Conservation (phyloP, 164 flowering plant species). For the Annona cherimola region DNA sequence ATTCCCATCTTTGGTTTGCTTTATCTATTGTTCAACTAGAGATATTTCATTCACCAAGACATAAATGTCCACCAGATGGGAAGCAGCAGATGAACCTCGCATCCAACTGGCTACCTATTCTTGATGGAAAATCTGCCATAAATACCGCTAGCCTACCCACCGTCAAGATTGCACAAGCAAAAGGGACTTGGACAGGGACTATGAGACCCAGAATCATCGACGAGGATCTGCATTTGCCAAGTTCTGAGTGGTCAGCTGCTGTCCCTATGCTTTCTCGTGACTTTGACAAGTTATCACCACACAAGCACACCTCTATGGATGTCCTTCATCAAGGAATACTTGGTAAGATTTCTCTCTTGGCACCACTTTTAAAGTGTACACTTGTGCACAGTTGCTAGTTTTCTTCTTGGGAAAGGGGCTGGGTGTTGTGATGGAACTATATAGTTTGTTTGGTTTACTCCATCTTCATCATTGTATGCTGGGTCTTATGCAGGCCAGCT, state of each 20-base stretch:
- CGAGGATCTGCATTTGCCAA: conserved; percentile 29
- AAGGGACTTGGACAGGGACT: conserved; percentile 27
- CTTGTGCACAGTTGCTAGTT: too few relatives aligned
- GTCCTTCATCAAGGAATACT: conserved; percentile 55
- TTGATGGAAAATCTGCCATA: conserved; percentile 25
- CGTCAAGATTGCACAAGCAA: conserved; percentile 33
- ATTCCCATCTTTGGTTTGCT: neutral
- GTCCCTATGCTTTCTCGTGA: conserved; percentile 21
- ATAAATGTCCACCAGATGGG: conserved; percentile 30
- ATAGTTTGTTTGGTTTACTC: too few relatives aligned
- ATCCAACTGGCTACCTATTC: conserved; percentile 33
- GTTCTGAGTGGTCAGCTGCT: conserved; percentile 21
- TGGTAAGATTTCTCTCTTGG: neutral
- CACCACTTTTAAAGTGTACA: too few relatives aligned
- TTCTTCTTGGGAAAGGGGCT: too few relatives aligned
- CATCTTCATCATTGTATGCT: too few relatives aligned
- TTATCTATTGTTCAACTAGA: neutral
- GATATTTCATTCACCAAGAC: neutral
- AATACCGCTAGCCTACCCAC: conserved; percentile 18
- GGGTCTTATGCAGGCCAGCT: too few relatives aligned
- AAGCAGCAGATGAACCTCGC: conserved; percentile 46
- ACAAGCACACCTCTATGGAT: conserved; percentile 32
- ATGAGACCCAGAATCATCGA: conserved; percentile 26
- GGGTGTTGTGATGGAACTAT: too few relatives aligned
- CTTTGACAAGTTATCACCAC: conserved; percentile 27